Conservation (phyloP, 441 rosid genomes). For the Cnidoscolus chayamansa region DNA sequence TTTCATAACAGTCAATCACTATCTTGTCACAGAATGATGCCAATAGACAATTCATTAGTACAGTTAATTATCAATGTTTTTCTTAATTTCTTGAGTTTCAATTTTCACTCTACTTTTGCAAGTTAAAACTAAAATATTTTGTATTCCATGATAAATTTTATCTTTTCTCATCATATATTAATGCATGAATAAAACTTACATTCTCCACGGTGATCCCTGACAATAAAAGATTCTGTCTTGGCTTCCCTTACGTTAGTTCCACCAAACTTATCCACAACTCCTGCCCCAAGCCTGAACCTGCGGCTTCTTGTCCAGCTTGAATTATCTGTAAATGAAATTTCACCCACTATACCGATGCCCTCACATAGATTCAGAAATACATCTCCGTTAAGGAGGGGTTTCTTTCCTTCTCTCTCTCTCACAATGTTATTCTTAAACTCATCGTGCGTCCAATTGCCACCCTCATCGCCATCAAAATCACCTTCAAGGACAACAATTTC, state of each 20-base stretch:
- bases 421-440: slow-evolving; percentile 82
- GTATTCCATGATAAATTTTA: neutral
- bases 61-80: neutral
- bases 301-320: slow-evolving; percentile 99
- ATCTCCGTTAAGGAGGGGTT: slow-evolving; percentile 83
- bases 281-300: slow-evolving; percentile 84
- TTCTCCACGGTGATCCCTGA: slow-evolving; percentile 99
- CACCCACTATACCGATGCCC: slow-evolving; percentile 64
- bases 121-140: neutral
- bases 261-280: slow-evolving; percentile 61
- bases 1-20: too few relatives aligned
- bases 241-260: slow-evolving; percentile 65
- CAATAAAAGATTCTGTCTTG: slow-evolving; percentile 75
- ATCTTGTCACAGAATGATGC: neutral
- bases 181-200: slow-evolving; percentile 51
- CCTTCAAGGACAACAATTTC: slow-evolving; percentile 95
- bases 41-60: neutral
- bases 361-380: slow-evolving; percentile 54
- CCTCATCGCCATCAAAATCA: slow-evolving; percentile 68
- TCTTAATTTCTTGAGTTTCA: neutral
- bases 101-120: neutral
- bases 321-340: slow-evolving; percentile 85
- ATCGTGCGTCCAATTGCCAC: slow-evolving; percentile 65
- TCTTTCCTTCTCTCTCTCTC: slow-evolving; percentile 91
- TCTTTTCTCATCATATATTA: neutral